Percentiles rank a stretch among this genome's conserved stretches.
phyloP scores from a whole-genome alignment of 768 basidiomycete species.

The Auriscalpium microsporum region DNA sequence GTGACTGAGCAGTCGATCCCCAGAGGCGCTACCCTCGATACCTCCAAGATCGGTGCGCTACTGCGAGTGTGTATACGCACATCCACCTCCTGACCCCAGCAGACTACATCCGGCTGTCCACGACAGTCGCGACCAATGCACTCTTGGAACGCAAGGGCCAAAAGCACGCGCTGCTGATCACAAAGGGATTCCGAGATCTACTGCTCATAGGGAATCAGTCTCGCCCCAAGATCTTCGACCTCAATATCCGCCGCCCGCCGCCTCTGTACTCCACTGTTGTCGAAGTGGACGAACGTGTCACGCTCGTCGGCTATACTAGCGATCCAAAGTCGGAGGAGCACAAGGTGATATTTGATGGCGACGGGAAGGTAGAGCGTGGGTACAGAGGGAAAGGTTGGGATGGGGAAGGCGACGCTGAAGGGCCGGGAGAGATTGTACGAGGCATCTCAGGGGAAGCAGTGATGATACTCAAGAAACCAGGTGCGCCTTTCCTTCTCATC shows the following conservation, averaged over 20 bases:
- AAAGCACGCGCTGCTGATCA: constrained; percentile 84
- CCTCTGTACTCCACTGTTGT: constrained; percentile 74
- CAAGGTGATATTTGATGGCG: constrained; percentile 66
- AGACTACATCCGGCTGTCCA: constrained; percentile 90
- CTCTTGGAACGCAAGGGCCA: constrained; percentile 92
- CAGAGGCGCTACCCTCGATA: constrained; percentile 58
- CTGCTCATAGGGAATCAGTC: constrained; percentile 92
- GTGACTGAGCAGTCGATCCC: constrained; percentile 62
- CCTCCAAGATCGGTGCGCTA: constrained; percentile 70
- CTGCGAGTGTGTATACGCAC: not conserved
- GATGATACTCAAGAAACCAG: constrained; percentile 66
- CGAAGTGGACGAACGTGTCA: constrained; percentile 86
- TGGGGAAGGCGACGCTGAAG: constrained; percentile 58
- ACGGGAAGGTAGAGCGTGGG: constrained; percentile 55
- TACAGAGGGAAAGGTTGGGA: constrained; percentile 80
- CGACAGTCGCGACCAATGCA: constrained; percentile 95
- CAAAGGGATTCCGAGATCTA: constrained; percentile 85
- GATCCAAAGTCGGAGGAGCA: constrained; percentile 77
- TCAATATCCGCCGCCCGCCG: constrained; percentile 73
- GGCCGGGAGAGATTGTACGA: constrained; percentile 69
- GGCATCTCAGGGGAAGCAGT: constrained; percentile 90
- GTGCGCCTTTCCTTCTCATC: constrained; percentile 26
- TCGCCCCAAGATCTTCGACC: constrained; percentile 89
- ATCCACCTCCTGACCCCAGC: not conserved
- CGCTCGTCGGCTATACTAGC: constrained; percentile 86